Evolutionary conservation across 2,329 filamentous ascomycete genomes (phyloP).

Genomic region (Aquanectria penicillioides): DNA sequence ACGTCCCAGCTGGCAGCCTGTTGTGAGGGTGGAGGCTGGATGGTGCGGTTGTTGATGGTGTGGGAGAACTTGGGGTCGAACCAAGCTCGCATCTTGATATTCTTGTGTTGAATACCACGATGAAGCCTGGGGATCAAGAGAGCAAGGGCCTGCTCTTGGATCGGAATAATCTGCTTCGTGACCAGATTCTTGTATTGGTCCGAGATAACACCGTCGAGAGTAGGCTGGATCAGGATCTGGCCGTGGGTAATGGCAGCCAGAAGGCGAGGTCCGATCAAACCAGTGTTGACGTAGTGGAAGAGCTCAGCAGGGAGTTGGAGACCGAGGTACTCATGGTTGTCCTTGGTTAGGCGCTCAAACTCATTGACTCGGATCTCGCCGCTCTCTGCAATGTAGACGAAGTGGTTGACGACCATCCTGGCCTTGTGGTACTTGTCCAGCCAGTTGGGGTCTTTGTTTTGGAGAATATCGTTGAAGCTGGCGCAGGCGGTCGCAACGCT

Average conservation of each 20-base stretch:
- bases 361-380: conserved; percentile 82
- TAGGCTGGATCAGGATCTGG: conserved; percentile 82
- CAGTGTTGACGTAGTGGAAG: conserved; percentile 88
- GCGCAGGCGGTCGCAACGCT: conserved; percentile 78
- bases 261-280: conserved; percentile 80
- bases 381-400: conserved; percentile 80
- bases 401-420: conserved; percentile 86
- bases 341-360: conserved; percentile 77
- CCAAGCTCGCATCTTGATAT: conserved; percentile 84
- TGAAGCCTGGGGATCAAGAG: conserved; percentile 83
- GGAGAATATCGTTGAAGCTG: conserved; percentile 82
- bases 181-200: conserved; percentile 85
- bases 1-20: conserved; percentile 76
- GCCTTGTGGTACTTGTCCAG: conserved; percentile 88
- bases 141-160: conserved; percentile 80
- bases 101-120: conserved; percentile 83
- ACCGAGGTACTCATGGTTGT: conserved; percentile 91
- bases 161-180: conserved; percentile 75
- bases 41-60: conserved; percentile 70
- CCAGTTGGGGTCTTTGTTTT: conserved; percentile 78
- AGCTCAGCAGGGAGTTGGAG: conserved; percentile 89
- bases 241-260: conserved; percentile 85
- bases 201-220: conserved; percentile 83
- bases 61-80: conserved; percentile 77
- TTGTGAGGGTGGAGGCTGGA: conserved; percentile 58